Evolutionary conservation across 805 yeast species (phyloP).

Genomic region (Yamadazyma tumulicola): DNA sequence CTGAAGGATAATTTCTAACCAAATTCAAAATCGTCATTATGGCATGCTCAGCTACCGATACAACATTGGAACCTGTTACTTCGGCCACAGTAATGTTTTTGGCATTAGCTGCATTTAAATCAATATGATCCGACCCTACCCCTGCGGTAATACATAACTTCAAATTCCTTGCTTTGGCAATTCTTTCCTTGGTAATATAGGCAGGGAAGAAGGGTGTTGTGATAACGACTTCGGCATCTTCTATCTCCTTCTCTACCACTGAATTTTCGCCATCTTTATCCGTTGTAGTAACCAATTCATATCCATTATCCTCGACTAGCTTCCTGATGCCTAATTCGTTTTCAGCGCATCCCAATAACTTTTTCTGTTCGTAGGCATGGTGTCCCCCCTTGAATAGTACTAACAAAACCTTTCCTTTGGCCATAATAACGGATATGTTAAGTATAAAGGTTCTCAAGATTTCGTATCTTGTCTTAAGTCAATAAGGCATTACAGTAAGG

Average conservation of each 20-base stretch:
- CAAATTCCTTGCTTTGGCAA: constrained; percentile 66
- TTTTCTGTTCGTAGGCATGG: constrained; percentile 58
- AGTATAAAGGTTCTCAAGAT: too few species aligned
- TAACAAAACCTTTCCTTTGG: constrained; percentile 46
- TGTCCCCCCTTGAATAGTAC: constrained; percentile 57
- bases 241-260: constrained; percentile 59
- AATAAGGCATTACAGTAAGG: too few species aligned
- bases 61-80: constrained; percentile 80
- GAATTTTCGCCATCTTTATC: constrained; percentile 64
- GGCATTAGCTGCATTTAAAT: constrained; percentile 64
- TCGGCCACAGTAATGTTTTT: constrained; percentile 65
- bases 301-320: constrained; percentile 65
- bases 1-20: constrained; percentile 75
- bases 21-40: constrained; percentile 67
- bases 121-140: constrained; percentile 81
- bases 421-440: too few species aligned
- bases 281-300: constrained; percentile 60
- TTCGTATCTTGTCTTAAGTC: too few species aligned
- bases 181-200: constrained; percentile 63
- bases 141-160: constrained; percentile 76
- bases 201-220: constrained; percentile 85
- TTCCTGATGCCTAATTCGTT: constrained; percentile 69
- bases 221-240: constrained; percentile 72
- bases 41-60: constrained; percentile 79
- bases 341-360: constrained; percentile 66